Percentiles rank a stretch among this genome's conserved stretches.
These are phyloP conservation scores for Fusarium irregulare DNA, from an alignment of 2,329 filamentous ascomycete genomes.

Conservation along the genomic window DNA sequence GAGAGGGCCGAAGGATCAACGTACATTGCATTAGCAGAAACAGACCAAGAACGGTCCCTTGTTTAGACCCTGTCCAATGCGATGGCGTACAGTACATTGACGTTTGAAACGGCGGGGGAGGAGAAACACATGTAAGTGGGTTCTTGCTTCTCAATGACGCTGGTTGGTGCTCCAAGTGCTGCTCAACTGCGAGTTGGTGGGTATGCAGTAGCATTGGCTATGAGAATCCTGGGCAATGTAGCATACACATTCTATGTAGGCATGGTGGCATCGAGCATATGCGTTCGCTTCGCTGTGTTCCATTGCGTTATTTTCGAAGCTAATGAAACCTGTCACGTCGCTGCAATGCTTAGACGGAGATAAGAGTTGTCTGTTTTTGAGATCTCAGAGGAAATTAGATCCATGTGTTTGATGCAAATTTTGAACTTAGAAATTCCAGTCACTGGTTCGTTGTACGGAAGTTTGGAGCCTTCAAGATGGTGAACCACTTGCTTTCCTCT, in stretches of 20 bases:
- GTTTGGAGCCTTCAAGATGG: constrained; percentile 1
- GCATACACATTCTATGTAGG: not conserved
- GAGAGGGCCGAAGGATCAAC: constrained; percentile 23
- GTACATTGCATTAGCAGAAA: constrained; percentile 19
- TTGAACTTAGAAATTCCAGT: not conserved
- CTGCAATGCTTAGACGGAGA: not conserved
- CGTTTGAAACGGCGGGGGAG: constrained; percentile 40
- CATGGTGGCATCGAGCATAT: not conserved
- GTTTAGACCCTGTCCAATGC: constrained; percentile 21
- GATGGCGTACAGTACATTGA: constrained; percentile 23
- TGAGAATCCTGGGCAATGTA: constrained; percentile 10
- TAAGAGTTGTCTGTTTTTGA: constrained; percentile 5
- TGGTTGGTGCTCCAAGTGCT: constrained; percentile 4
- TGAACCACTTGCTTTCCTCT: not conserved
- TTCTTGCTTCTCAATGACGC: constrained; percentile 10
- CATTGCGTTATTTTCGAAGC: constrained; percentile 6
- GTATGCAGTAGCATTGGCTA: constrained; percentile 26
- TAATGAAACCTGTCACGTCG: not conserved
- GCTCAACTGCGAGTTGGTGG: constrained; percentile 9
- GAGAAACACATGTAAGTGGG: constrained; percentile 11
- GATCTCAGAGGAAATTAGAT: not conserved
- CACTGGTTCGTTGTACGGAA: not conserved
- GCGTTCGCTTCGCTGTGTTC: constrained; percentile 6
- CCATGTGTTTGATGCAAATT: not conserved
- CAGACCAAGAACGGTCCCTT: constrained; percentile 12